A percentile compares a stretch with the other conserved stretches of the same genome.
Evolutionary conservation across 495 filamentous ascomycete species (phyloP).

Genomic region (Neurospora cerealis): DNA sequence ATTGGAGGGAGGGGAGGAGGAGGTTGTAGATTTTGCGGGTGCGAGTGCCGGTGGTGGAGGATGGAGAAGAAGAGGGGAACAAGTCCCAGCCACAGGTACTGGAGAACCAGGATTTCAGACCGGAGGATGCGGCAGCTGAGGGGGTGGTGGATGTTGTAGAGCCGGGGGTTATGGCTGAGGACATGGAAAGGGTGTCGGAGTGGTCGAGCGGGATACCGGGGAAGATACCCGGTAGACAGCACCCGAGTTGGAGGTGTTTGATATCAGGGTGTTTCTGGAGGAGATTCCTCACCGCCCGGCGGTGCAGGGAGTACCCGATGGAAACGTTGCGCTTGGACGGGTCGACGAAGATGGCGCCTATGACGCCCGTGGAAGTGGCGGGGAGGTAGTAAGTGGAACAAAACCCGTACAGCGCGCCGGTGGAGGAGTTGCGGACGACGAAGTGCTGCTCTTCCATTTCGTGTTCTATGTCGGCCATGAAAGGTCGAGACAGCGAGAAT

Average conservation of each 20-base stretch:
- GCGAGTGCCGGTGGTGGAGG: slow-evolving; percentile 62
- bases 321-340: slow-evolving; percentile 73
- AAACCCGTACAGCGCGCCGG: slow-evolving; percentile 78
- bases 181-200: slow-evolving; percentile 30
- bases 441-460: slow-evolving; percentile 62
- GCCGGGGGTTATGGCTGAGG: slow-evolving; percentile 31
- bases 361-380: slow-evolving; percentile 62
- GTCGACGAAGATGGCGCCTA: slow-evolving; percentile 77
- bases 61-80: slow-evolving; percentile 45
- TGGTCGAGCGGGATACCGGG: slow-evolving; percentile 61
- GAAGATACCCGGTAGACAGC: slow-evolving; percentile 67
- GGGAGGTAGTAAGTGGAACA: slow-evolving; percentile 64
- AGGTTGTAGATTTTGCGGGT: slow-evolving; percentile 43
- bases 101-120: slow-evolving; percentile 46
- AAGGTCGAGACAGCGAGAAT: background rate
- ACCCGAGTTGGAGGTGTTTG: slow-evolving; percentile 69
- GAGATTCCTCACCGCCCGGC: slow-evolving; percentile 61
- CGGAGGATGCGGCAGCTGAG: slow-evolving; percentile 7
- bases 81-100: slow-evolving; percentile 35
- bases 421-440: slow-evolving; percentile 85
- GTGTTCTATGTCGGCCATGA: background rate
- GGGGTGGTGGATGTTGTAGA: slow-evolving; percentile 17
- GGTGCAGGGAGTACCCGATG: slow-evolving; percentile 76
- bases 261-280: slow-evolving; percentile 49
- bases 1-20: slow-evolving; percentile 51